Evolutionary conservation across 176 grass and related monocot species (phyloP).

Genomic region (Aechmea fasciata): DNA sequence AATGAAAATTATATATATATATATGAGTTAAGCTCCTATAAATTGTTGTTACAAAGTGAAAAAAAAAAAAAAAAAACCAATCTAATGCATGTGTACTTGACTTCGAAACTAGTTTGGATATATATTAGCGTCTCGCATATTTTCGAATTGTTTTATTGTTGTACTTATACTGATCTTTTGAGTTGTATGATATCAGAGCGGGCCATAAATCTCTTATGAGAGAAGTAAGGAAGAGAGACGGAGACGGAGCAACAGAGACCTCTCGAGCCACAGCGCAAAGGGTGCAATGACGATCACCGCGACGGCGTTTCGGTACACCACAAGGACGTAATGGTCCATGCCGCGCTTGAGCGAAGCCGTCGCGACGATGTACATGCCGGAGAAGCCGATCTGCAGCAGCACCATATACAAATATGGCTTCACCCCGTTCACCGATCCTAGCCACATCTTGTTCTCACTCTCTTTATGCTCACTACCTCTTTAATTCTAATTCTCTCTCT

Average conservation of each 20-base stretch:
- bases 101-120: no score
- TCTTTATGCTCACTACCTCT: neutral
- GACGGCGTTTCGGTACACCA: slow-evolving; percentile 67
- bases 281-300: slow-evolving; percentile 60
- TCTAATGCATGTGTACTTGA: no score
- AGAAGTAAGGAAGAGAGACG: neutral
- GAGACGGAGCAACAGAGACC: slow-evolving; percentile 21
- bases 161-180: no score
- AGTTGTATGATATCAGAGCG: no score
- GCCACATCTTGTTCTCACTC: slow-evolving; percentile 23
- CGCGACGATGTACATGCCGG: slow-evolving; percentile 77
- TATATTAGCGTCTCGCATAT: no score
- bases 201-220: neutral
- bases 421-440: slow-evolving; percentile 30
- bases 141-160: no score
- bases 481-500: slow-evolving; percentile 2
- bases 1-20: no score
- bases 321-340: slow-evolving; percentile 84
- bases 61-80: no score
- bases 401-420: slow-evolving; percentile 91
- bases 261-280: slow-evolving; percentile 77
- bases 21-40: no score
- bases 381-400: slow-evolving; percentile 77
- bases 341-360: slow-evolving; percentile 67
- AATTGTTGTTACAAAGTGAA: no score